Evolutionary conservation across 2,329 filamentous ascomycete genomes (phyloP).

Genomic region (Talaromyces sp.): DNA sequence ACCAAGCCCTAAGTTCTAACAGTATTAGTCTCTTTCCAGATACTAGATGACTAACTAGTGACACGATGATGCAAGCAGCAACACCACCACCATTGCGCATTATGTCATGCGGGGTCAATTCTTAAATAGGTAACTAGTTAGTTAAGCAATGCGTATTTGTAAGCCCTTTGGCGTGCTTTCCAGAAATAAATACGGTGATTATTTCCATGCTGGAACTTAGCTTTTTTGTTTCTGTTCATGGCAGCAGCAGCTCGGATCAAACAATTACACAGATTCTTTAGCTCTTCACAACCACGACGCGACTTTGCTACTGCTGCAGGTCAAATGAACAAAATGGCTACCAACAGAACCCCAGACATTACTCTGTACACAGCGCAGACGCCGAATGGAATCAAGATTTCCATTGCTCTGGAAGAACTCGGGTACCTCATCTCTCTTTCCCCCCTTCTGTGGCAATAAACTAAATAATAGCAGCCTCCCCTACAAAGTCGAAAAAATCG

Average conservation of each 20-base stretch:
- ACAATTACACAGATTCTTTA: background rate
- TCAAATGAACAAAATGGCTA: conserved; percentile 17
- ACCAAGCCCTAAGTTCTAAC: no score
- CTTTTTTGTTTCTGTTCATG: background rate
- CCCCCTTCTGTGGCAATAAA: background rate
- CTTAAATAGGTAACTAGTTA: background rate
- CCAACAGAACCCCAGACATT: conserved; percentile 52
- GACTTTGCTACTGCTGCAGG: background rate
- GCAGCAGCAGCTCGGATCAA: background rate
- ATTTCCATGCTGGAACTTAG: background rate
- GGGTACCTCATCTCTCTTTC: conserved; percentile 42
- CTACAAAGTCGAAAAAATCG: conserved; percentile 70
- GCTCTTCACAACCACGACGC: background rate
- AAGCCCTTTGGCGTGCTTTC: background rate
- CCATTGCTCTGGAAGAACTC: conserved; percentile 80
- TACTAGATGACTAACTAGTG: no score
- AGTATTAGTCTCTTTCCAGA: no score
- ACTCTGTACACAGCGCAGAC: conserved; percentile 77
- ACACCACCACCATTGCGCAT: background rate
- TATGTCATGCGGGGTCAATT: background rate
- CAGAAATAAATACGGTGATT: background rate
- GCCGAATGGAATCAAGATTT: conserved; percentile 86
- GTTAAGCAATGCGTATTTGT: background rate
- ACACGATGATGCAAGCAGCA: background rate
- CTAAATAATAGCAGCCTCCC: conserved; percentile 44